phyloP scores from a whole-genome alignment of 305 asterid genomes.

The Fraxinus paxiana region DNA sequence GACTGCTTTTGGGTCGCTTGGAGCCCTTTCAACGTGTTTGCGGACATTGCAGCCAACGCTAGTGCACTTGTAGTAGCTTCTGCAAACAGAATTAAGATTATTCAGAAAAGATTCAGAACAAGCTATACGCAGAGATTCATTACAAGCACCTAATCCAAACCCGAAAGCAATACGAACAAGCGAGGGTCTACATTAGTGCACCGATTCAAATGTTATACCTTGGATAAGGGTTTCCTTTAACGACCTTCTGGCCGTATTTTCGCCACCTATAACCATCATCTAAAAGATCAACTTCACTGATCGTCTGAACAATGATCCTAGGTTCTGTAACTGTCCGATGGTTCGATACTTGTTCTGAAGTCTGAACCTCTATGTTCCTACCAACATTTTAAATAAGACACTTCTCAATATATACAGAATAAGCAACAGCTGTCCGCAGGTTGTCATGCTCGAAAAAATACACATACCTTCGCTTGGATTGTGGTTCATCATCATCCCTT shows the following conservation, averaged over 20 bases:
- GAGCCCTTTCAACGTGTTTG: constrained; percentile 85
- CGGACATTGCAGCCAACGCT: constrained; percentile 65
- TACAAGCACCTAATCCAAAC: not conserved
- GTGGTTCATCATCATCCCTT: constrained; percentile 68
- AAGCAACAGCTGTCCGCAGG: not conserved
- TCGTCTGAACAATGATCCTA: constrained; percentile 80
- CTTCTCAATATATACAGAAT: constrained; percentile 7
- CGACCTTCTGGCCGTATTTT: constrained; percentile 91
- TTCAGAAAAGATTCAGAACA: not conserved
- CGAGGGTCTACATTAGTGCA: not conserved
- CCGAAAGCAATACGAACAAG: not conserved
- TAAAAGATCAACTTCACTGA: constrained; percentile 83
- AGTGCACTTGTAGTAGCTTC: constrained; percentile 91
- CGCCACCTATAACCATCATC: constrained; percentile 94
- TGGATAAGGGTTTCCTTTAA: constrained; percentile 89
- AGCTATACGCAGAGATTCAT: not conserved
- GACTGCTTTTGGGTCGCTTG: constrained; percentile 75
- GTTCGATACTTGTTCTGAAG: constrained; percentile 54
- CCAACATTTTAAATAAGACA: constrained; percentile 13
- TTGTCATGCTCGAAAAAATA: not conserved
- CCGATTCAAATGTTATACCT: constrained; percentile 40
- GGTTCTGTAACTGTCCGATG: constrained; percentile 82
- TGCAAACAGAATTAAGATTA: constrained; percentile 31
- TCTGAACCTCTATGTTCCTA: constrained; percentile 57
- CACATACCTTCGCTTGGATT: constrained; percentile 62